Percentiles rank a stretch among this genome's conserved stretches.
Evolutionary conservation across 352 stramenopile species (phyloP).

Genomic region (Hyaloperonospora arabidopsidis): DNA sequence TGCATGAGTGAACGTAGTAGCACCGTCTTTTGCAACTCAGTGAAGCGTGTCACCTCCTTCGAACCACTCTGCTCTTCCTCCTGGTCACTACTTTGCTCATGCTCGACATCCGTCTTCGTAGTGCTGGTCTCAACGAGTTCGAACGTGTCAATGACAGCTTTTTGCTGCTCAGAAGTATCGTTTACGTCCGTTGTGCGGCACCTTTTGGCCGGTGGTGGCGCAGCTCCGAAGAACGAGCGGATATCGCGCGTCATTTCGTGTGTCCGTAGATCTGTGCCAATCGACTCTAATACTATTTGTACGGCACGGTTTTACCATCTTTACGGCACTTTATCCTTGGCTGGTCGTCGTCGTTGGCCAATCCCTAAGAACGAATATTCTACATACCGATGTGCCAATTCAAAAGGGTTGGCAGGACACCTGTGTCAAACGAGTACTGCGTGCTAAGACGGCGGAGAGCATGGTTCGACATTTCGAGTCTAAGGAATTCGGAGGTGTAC

Average conservation of each 20-base stretch:
- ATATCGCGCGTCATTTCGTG: conserved; percentile 31
- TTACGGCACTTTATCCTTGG: no score
- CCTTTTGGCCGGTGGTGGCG: conserved; percentile 30
- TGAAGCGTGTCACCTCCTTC: conserved; percentile 26
- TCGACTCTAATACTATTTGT: not conserved
- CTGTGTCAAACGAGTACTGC: no score
- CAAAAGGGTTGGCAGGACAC: no score
- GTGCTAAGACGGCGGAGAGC: no score
- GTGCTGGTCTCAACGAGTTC: conserved; percentile 2
- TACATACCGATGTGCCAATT: no score
- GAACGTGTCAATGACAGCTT: not conserved
- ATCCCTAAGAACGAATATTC: no score
- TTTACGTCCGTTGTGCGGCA: conserved; percentile 8
- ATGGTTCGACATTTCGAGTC: no score
- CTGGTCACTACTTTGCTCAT: conserved; percentile 1
- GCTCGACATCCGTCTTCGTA: conserved; percentile 1
- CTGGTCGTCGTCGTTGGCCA: no score
- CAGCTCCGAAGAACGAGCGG: conserved; percentile 48
- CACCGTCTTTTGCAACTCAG: conserved; percentile 19
- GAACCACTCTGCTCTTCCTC: conserved; percentile 3
- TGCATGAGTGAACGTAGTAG: conserved; percentile 43
- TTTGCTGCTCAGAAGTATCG: not conserved
- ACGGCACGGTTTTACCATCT: no score
- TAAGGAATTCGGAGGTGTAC: no score
- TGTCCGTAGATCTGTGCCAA: not conserved